Percentiles rank a stretch among this genome's conserved stretches.
Conservation (phyloP, 768 basidiomycete species). For the Kwoniella dendrophila region DNA sequence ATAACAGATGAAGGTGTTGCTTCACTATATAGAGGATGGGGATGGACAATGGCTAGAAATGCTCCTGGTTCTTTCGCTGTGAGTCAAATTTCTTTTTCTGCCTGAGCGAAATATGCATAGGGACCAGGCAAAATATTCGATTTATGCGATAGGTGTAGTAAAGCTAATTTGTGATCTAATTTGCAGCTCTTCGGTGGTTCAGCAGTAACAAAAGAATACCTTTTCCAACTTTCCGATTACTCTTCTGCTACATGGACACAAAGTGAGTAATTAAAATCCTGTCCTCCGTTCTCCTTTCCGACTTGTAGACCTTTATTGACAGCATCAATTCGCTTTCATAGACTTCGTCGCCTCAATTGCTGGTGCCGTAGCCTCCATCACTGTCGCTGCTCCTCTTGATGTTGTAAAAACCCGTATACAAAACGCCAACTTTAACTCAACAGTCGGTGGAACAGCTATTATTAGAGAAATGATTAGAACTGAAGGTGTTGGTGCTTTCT, state of each 20-base stretch:
- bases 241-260: conserved; percentile 93
- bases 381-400: conserved; percentile 92
- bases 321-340: conserved; percentile 5
- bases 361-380: conserved; percentile 92
- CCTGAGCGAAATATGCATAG: neutral
- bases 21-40: conserved; percentile 93
- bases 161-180: neutral
- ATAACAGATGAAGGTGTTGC: conserved; percentile 83
- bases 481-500: conserved; percentile 81
- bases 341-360: conserved; percentile 92
- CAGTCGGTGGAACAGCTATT: conserved; percentile 68
- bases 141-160: neutral
- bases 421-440: conserved; percentile 84
- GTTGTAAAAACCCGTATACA: conserved; percentile 94
- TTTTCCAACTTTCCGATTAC: conserved; percentile 85
- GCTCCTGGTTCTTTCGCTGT: conserved; percentile 95
- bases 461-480: conserved; percentile 81
- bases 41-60: conserved; percentile 98
- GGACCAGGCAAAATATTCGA: neutral
- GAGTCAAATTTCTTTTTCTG: conserved; percentile 50
- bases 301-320: neutral
- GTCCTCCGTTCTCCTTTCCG: no score
- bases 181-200: conserved; percentile 90
- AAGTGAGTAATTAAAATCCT: no score
- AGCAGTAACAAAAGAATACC: conserved; percentile 89